phyloP scores from a whole-genome alignment of 202 grass and related monocot species.

The Carex sylvatica region DNA sequence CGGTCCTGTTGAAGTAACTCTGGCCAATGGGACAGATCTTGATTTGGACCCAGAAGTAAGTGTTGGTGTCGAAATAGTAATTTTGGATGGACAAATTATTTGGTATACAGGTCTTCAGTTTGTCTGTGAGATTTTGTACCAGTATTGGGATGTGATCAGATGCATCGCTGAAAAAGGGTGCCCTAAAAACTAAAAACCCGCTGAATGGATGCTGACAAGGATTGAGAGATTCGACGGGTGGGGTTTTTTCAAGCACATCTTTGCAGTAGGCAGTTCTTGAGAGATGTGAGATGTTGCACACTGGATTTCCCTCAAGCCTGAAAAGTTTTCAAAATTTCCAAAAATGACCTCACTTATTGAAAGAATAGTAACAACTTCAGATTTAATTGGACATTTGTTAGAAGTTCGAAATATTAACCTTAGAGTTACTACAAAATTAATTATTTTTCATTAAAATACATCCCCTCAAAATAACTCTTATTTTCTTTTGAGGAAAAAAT shows the following conservation, averaged over 20 bases:
- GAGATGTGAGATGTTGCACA: constrained; percentile 43
- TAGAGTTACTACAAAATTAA: background rate
- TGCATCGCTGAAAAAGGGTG: constrained; percentile 45
- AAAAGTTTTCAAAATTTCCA: background rate
- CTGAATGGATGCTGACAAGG: constrained; percentile 52
- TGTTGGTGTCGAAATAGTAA: background rate
- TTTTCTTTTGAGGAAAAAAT: no score
- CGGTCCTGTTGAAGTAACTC: constrained; percentile 49
- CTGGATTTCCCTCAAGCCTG: constrained; percentile 74
- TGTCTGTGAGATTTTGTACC: background rate
- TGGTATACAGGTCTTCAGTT: background rate
- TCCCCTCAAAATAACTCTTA: background rate
- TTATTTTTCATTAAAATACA: background rate
- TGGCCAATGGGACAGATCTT: constrained; percentile 38
- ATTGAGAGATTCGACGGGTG: background rate
- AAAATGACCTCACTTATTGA: background rate
- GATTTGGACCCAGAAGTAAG: constrained; percentile 45
- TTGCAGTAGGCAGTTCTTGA: constrained; percentile 32
- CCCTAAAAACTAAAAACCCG: constrained; percentile 55
- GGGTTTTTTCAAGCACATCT: background rate
- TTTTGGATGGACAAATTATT: background rate
- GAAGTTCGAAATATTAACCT: background rate
- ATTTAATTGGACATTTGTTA: background rate
- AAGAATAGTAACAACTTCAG: background rate
- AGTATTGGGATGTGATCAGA: background rate